Evolutionary conservation across 2,329 filamentous ascomycete species (phyloP).

Genomic region (Aspergillus fumigatiaffinis): DNA sequence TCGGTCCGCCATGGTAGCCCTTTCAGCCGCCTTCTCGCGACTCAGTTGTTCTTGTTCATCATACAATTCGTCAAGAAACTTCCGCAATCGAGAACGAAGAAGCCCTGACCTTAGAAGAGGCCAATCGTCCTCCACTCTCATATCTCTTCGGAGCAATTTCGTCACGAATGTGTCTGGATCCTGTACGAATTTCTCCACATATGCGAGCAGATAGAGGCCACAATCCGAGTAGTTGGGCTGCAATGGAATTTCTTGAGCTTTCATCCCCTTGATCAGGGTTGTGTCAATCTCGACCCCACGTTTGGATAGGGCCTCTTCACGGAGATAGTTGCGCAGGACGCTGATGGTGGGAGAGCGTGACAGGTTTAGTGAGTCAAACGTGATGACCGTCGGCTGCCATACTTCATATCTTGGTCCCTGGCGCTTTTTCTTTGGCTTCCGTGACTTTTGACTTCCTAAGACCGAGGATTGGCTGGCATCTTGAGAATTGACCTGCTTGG

Average conservation of each 20-base stretch:
- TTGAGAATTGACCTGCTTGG: constrained; percentile 10
- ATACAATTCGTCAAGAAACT: constrained; percentile 62
- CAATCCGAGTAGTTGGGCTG: constrained; percentile 88
- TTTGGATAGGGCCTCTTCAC: constrained; percentile 67
- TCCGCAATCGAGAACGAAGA: constrained; percentile 63
- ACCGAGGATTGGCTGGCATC: constrained; percentile 9
- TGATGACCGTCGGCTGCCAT: constrained; percentile 68
- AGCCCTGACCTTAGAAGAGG: constrained; percentile 50
- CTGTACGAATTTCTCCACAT: constrained; percentile 75
- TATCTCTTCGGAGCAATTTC: constrained; percentile 62
- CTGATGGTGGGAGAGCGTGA: constrained; percentile 61
- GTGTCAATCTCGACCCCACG: constrained; percentile 45
- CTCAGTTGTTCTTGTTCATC: constrained; percentile 48
- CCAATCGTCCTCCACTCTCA: constrained; percentile 55
- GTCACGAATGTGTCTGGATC: constrained; percentile 67
- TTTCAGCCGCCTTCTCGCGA: constrained; percentile 35
- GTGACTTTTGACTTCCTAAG: constrained; percentile 10
- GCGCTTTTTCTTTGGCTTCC: constrained; percentile 27
- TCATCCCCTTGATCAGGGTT: constrained; percentile 57
- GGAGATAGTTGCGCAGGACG: constrained; percentile 71
- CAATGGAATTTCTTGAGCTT: constrained; percentile 68
- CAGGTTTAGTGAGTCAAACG: constrained; percentile 77
- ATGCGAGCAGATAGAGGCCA: constrained; percentile 79
- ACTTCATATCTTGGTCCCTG: constrained; percentile 43
- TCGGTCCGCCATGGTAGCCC: constrained; percentile 28